These are phyloP conservation scores for Penicillium subrubescens DNA, from an alignment of 495 filamentous ascomycete genomes.

Conservation along the genomic window DNA sequence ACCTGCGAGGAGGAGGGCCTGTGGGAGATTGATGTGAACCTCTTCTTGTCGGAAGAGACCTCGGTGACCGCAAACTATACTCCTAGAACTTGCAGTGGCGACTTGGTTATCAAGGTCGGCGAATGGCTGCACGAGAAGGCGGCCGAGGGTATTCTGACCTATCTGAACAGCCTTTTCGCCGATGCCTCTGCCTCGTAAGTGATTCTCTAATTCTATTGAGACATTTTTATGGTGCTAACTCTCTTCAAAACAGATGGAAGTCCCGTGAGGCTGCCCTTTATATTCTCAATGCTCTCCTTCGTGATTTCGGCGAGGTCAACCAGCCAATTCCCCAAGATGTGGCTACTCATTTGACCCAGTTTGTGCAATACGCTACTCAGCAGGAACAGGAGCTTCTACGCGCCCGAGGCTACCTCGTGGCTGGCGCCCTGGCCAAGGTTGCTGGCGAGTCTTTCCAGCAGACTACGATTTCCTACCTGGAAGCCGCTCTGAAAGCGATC, in stretches of 20 bases:
- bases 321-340: slow-evolving; percentile 66
- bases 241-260: slow-evolving; percentile 52
- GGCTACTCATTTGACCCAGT: slow-evolving; percentile 69
- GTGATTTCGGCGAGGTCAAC: slow-evolving; percentile 75
- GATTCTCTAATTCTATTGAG: background rate
- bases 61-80: slow-evolving; percentile 97
- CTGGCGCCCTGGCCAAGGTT: slow-evolving; percentile 68
- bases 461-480: slow-evolving; percentile 63
- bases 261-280: slow-evolving; percentile 78
- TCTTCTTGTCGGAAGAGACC: slow-evolving; percentile 93
- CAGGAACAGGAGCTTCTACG: slow-evolving; percentile 68
- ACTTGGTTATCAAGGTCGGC: slow-evolving; percentile 87
- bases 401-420: slow-evolving; percentile 82
- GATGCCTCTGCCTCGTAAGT: slow-evolving; percentile 56
- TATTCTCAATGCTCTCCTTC: slow-evolving; percentile 76
- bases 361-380: slow-evolving; percentile 77
- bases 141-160: slow-evolving; percentile 71
- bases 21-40: slow-evolving; percentile 94
- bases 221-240: background rate
- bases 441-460: slow-evolving; percentile 56
- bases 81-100: slow-evolving; percentile 85
- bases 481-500: slow-evolving; percentile 74
- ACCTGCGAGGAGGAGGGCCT: slow-evolving; percentile 88
- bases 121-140: slow-evolving; percentile 78
- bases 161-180: slow-evolving; percentile 69